Conservation (phyloP, 345 rosid species). For the Ceriops decandra region DNA sequence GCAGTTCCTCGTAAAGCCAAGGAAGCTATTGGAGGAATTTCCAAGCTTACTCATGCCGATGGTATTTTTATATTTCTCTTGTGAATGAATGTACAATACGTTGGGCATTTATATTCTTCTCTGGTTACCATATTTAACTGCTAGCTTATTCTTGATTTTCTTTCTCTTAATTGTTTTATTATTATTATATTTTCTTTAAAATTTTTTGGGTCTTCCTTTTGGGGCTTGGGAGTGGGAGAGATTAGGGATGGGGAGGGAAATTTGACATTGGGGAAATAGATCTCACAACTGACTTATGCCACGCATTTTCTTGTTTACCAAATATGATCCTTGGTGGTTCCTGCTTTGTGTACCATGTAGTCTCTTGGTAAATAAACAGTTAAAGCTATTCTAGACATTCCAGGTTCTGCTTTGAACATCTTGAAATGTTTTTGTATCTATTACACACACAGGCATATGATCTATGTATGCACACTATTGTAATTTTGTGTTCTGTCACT, state of each 20-base stretch:
- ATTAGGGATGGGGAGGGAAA: too few relatives aligned
- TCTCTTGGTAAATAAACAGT: background rate
- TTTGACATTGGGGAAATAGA: too few relatives aligned
- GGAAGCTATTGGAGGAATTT: constrained; percentile 97
- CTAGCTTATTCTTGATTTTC: background rate
- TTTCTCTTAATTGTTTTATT: background rate
- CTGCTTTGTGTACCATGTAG: too few relatives aligned
- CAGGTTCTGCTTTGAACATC: background rate
- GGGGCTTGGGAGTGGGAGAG: too few relatives aligned
- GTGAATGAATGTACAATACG: background rate
- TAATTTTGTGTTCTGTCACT: background rate
- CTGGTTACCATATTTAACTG: background rate
- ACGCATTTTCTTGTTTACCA: background rate
- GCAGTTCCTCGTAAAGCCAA: constrained; percentile 98
- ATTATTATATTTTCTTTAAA: background rate
- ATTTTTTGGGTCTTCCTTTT: too few relatives aligned
- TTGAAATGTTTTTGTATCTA: background rate
- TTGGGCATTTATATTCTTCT: background rate
- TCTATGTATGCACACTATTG: background rate
- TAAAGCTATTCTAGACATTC: background rate
- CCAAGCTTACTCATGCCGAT: constrained; percentile 80
- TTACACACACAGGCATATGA: background rate
- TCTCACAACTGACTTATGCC: too few relatives aligned
- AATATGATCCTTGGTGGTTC: background rate
- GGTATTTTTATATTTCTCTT: constrained; percentile 39